A percentile compares a stretch with the other conserved stretches of the same genome.
These are phyloP conservation scores for Mycosarcoma maydis DNA, from an alignment of 1,284 basidiomycete species.

Conservation along the genomic window DNA sequence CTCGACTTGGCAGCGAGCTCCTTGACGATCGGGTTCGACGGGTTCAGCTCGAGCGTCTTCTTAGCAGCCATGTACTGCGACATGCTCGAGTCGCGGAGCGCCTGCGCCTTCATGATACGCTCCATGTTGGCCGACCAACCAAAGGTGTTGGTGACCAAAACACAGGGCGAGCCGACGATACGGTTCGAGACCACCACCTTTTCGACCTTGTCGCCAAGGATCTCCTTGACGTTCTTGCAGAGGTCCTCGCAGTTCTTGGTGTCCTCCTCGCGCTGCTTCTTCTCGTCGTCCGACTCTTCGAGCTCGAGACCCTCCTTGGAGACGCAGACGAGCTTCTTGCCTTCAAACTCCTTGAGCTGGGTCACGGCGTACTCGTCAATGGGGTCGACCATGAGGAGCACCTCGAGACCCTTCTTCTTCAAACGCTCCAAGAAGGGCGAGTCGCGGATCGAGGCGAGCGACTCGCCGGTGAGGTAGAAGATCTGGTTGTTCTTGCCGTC, in stretches of 20 bases:
- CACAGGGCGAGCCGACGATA: slow-evolving; percentile 66
- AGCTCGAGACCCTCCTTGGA: slow-evolving; percentile 99
- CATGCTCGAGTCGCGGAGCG: slow-evolving; percentile 97
- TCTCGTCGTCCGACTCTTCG: slow-evolving; percentile 98
- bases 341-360: slow-evolving; percentile 98
- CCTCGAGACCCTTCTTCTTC: slow-evolving; percentile 99
- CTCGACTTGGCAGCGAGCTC: slow-evolving; percentile 93
- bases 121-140: slow-evolving; percentile 99
- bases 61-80: slow-evolving; percentile 93
- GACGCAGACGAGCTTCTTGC: slow-evolving; percentile 96
- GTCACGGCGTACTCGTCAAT: slow-evolving; percentile 73
- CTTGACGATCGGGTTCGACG: slow-evolving; percentile 91
- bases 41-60: slow-evolving; percentile 99
- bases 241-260: slow-evolving; percentile 85
- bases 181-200: slow-evolving; percentile 99
- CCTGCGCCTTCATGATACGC: slow-evolving; percentile 99
- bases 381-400: slow-evolving; percentile 93
- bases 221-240: slow-evolving; percentile 95
- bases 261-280: slow-evolving; percentile 88
- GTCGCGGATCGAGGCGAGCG: slow-evolving; percentile 86
- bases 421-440: slow-evolving; percentile 99
- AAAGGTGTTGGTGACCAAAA: slow-evolving; percentile 90
- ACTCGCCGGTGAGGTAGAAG: slow-evolving; percentile 96
- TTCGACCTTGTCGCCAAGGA: slow-evolving; percentile 98
- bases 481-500: slow-evolving; percentile 95